Base-by-base conservation (phyloP, 2,329 filamentous ascomycete genomes). In the Paecilomyces formosus region DNA sequence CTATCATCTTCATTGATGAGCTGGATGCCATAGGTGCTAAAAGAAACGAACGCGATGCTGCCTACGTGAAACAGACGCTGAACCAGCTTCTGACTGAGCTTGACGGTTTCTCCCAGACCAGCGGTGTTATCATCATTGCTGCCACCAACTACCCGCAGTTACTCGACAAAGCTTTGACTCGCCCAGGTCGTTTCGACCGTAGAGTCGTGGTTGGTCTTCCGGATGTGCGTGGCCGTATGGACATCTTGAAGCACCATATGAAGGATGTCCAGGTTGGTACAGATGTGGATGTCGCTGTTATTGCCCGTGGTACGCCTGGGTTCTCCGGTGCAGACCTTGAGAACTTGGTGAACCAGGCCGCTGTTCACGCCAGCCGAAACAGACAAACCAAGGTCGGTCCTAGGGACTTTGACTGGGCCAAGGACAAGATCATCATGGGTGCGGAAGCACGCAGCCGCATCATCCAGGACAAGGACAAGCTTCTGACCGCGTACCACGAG, bases 361-460 rank as follows among this genome's bases (percentile, higher is more conserved):
- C 94, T 22, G 88, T 99, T 51, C 90, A 89, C 68, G 94, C 94
- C n/a, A 96, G 91, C 68, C 91, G 94, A 72, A 83, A 89, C 65
- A 94, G 92, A 76, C 84, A 88, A 45, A 81, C 80, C 60, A 83
- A 87, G 53, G 90, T 99, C 56, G 83, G 84, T 12, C 88, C 91
- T 74, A 76, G 82, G 33, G 92, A 97, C 70, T 87, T 97, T 63
- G 92, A 97, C 66, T 99, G 93, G 92, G 94, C 94, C 58, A 97
- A 96, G 76, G 94, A 99, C 79, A 94, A 94, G 77, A 90, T 99
- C 57, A 88, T 96, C 73, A 96, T 99, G 91, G 94, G 94, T 39
- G 90, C 93, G 2, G 94, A 99, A 78, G 86, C 88, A 70, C 89
- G 87, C 72, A 96, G 88, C 65, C 91, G 93, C 76, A 84, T 97